phyloP scores from a whole-genome alignment of 2,329 filamentous ascomycete genomes.

The Fusarium sp. region DNA sequence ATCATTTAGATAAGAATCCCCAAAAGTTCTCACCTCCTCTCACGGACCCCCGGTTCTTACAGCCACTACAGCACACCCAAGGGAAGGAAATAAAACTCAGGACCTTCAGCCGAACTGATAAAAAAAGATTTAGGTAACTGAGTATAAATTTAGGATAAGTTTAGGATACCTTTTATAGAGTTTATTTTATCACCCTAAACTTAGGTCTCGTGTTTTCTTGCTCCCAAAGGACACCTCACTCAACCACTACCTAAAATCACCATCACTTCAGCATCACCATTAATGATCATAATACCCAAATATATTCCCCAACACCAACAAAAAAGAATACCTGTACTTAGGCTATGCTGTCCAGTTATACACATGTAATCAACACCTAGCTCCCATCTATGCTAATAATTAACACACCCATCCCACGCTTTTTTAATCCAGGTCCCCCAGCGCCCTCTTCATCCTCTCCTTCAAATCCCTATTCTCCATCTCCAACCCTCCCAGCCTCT shows the following conservation, averaged over 20 bases:
- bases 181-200: too few relatives aligned
- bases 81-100: too few relatives aligned
- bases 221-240: too few relatives aligned
- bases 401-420: not conserved
- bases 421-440: conserved; percentile 39
- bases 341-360: not conserved
- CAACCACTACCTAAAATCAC: not conserved
- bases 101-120: too few relatives aligned
- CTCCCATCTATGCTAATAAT: conserved; percentile 32
- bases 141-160: too few relatives aligned
- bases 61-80: too few relatives aligned
- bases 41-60: too few relatives aligned
- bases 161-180: too few relatives aligned
- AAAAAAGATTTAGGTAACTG: too few relatives aligned
- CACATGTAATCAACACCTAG: conserved; percentile 29
- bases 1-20: too few relatives aligned
- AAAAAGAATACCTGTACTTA: conserved; percentile 19
- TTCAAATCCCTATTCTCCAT: conserved; percentile 76
- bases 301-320: not conserved
- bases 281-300: conserved; percentile 6
- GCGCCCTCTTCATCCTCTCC: conserved; percentile 61
- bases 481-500: conserved; percentile 79
- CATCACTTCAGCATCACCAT: not conserved
- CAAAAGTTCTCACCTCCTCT: too few relatives aligned
- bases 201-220: too few relatives aligned